phyloP scores from a whole-genome alignment of 169 alveolate species.

The Eimeria tenella region DNA sequence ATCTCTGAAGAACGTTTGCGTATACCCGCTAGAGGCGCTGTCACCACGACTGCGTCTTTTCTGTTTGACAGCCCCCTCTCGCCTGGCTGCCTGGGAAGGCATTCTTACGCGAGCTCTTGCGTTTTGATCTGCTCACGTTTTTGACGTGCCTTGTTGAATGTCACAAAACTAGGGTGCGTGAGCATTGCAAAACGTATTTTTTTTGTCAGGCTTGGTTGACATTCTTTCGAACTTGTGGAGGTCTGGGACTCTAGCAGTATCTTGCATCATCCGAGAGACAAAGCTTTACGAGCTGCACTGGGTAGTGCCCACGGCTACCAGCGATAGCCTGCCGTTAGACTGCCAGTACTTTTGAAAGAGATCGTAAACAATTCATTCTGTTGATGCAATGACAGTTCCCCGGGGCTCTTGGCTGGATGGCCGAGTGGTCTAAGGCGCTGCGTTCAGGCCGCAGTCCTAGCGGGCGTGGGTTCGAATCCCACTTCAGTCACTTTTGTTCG shows the following conservation, averaged over 20 bases:
- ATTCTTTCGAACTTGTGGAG: too few relatives aligned
- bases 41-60: slow-evolving; percentile 53
- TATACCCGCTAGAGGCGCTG: slow-evolving; percentile 59
- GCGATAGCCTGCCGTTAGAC: too few relatives aligned
- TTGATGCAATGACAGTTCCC: too few relatives aligned
- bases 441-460: slow-evolving; percentile 99
- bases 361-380: too few relatives aligned
- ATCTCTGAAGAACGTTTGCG: slow-evolving; percentile 39
- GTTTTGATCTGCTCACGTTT: neutral
- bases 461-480: slow-evolving; percentile 99
- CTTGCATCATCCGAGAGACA: too few relatives aligned
- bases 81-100: slow-evolving; percentile 67
- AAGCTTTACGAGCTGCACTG: too few relatives aligned
- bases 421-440: slow-evolving; percentile 99
- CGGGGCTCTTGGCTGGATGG: slow-evolving; percentile 89
- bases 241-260: too few relatives aligned
- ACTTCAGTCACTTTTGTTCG: slow-evolving; percentile 81
- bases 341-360: too few relatives aligned
- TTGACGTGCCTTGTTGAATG: neutral
- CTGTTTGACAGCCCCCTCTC: slow-evolving; percentile 47
- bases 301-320: too few relatives aligned
- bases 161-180: too few relatives aligned
- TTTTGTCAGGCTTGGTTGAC: neutral
- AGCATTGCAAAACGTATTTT: neutral
- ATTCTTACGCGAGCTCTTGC: slow-evolving; percentile 28